Percentiles rank a stretch among this genome's conserved stretches.
Conservation (phyloP, 2,329 filamentous ascomycete genomes). For the Talaromyces pinophilus region DNA sequence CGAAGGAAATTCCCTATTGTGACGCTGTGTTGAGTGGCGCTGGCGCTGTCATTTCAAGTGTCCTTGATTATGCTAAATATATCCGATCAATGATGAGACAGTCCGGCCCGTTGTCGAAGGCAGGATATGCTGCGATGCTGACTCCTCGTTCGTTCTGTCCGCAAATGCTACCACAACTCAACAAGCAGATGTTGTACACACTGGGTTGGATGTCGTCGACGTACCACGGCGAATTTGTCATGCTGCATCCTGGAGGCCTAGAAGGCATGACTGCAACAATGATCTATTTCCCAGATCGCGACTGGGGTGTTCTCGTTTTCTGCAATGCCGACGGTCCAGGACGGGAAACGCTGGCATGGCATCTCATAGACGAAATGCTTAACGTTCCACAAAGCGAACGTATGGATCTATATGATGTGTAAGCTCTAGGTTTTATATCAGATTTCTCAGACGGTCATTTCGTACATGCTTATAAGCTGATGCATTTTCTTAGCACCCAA, state of each 20-base stretch:
- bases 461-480: background rate
- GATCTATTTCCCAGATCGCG: slow-evolving; percentile 19
- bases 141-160: slow-evolving; percentile 16
- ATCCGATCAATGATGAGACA: slow-evolving; percentile 17
- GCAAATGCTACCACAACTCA: slow-evolving; percentile 18
- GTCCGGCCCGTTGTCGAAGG: slow-evolving; percentile 14
- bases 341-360: slow-evolving; percentile 20
- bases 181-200: slow-evolving; percentile 15
- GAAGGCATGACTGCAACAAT: slow-evolving; percentile 24
- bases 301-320: slow-evolving; percentile 22
- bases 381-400: slow-evolving; percentile 18
- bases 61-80: slow-evolving; percentile 17
- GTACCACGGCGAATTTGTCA: slow-evolving; percentile 21
- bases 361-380: slow-evolving; percentile 23
- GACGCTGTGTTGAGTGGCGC: slow-evolving; percentile 14
- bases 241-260: slow-evolving; percentile 24
- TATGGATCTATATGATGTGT: slow-evolving; percentile 17
- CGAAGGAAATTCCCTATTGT: slow-evolving; percentile 16
- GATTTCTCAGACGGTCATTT: background rate
- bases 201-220: slow-evolving; percentile 24
- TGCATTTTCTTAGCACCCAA: background rate
- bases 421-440: background rate
- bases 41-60: slow-evolving; percentile 17
- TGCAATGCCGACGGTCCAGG: slow-evolving; percentile 21
- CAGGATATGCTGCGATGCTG: slow-evolving; percentile 15